Percentiles rank a stretch among this genome's conserved stretches.
Conservation (phyloP, 2,329 filamentous ascomycete genomes). For the Fusarium sp. region DNA sequence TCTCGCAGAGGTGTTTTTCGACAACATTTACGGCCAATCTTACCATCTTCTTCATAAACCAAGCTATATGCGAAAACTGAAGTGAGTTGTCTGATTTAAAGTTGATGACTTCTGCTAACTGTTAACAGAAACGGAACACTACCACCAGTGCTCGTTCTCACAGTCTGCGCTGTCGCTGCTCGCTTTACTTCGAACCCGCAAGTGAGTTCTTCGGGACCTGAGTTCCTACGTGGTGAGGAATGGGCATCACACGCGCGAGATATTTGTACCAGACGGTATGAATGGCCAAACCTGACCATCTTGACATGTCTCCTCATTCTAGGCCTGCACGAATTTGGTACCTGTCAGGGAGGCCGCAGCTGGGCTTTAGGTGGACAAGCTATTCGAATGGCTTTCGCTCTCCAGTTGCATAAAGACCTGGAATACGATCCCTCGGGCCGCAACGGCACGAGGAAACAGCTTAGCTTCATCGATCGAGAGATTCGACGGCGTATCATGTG, state of each 20-base stretch:
- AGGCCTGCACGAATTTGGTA: constrained; percentile 95
- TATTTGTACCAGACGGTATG: constrained; percentile 89
- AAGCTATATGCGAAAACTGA: constrained; percentile 92
- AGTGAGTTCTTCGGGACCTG: constrained; percentile 79
- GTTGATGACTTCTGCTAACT: constrained; percentile 14
- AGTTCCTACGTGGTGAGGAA: constrained; percentile 88
- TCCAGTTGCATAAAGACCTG: constrained; percentile 93
- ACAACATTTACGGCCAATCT: constrained; percentile 94
- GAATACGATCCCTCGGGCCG: constrained; percentile 82
- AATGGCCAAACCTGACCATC: constrained; percentile 96
- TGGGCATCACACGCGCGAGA: constrained; percentile 92
- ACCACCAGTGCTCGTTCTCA: constrained; percentile 91
- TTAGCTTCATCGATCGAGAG: constrained; percentile 93
- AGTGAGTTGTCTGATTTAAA: constrained; percentile 61
- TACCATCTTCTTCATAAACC: constrained; percentile 97
- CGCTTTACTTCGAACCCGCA: constrained; percentile 93
- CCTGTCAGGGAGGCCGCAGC: constrained; percentile 93
- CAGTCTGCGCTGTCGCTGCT: constrained; percentile 94
- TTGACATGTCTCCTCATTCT: constrained; percentile 90
- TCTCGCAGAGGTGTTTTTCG: constrained; percentile 94
- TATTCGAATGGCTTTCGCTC: constrained; percentile 95
- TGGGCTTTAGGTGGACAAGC: constrained; percentile 97
- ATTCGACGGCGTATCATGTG: constrained; percentile 96
- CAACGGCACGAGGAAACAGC: constrained; percentile 72
- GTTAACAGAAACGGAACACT: constrained; percentile 68